Base-by-base conservation (phyloP, 306 rosid genomes). In the Cicer bijugum region DNA sequence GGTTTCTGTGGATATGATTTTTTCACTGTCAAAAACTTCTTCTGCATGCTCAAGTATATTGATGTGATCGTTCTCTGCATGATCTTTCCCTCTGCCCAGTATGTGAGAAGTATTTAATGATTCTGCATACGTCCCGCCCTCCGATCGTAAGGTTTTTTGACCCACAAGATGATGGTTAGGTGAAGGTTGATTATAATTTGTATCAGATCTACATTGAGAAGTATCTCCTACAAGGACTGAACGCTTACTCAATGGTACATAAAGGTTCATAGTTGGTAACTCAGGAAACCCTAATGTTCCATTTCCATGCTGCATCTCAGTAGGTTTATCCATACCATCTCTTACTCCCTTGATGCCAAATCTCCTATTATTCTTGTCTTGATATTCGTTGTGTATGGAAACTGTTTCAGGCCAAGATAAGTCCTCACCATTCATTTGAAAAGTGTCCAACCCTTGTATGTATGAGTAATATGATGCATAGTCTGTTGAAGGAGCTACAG, bases 391-490 rank as follows among this genome's bases (percentile, higher is more conserved):
- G 51, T 76, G 69, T 69, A 42, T 66, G 67, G 87, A 69, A 77
- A 67, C 78, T 50, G 69, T 78, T 68, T 87, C 84, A 66, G 77
- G 83, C 85, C 85, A 84, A 65, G 87, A 81, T 46, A 85, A 76
- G 66, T 83, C 91, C 52, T 81, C 86, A 74, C 91, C 83, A 40
- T 81, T 71, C 72, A 80, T 70, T 83, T 84, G 90, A 69, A 17
- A 81, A 75, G 85, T 79, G 48, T 79, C 53, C 61, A 71, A 57
- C 52, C 75, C 79, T 15, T 72, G 80, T 76, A 58, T 85, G 72
- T 78, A 76, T 52, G 69, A 39, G 82, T 82, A 71, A 47, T 69
- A 78, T 63, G 78, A 46, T 43, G 67, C 74, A 75, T 83, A 61
- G 80, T 76, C 78, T 74, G 48, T 70, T 64, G 89, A 56, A 82